A percentile compares a stretch with the other conserved stretches of the same genome.
These are phyloP conservation scores for Trypanosoma brucei DNA, from an alignment of 208 protist species.

Conservation along the genomic window DNA sequence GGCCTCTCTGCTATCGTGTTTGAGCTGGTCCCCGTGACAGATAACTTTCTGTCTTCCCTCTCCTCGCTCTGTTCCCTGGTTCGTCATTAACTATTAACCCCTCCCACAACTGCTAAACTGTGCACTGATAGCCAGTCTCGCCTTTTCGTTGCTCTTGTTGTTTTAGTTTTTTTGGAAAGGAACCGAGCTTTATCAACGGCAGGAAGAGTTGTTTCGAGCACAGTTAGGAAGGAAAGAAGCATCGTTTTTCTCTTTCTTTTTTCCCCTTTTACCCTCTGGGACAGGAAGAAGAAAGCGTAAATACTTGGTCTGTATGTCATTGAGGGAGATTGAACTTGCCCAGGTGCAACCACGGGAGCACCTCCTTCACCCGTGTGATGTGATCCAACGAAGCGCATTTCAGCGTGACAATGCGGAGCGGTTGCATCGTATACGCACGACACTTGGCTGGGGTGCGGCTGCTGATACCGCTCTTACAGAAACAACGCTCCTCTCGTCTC, in stretches of 20 bases:
- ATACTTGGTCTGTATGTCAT: constrained; percentile 21
- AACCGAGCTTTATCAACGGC: too few species aligned
- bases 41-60: too few species aligned
- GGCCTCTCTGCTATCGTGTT: too few species aligned
- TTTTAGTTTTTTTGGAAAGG: too few species aligned
- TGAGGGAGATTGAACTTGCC: constrained; percentile 51
- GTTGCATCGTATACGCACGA: constrained; percentile 79
- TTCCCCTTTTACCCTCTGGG: constrained; percentile 8
- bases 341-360: constrained; percentile 35
- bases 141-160: too few species aligned
- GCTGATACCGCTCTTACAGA: constrained; percentile 70
- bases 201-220: too few species aligned
- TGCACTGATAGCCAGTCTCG: too few species aligned
- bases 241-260: constrained; percentile 12
- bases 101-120: too few species aligned
- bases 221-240: neutral
- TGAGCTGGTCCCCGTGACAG: too few species aligned
- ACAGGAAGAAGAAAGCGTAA: neutral
- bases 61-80: too few species aligned
- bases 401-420: constrained; percentile 74
- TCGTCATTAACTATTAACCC: too few species aligned
- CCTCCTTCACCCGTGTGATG: constrained; percentile 82
- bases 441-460: constrained; percentile 69
- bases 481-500: constrained; percentile 59
- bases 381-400: constrained; percentile 66